These are phyloP conservation scores for Peribolospora kevripleyi DNA, from an alignment of 768 basidiomycete species.

Conservation along the genomic window DNA sequence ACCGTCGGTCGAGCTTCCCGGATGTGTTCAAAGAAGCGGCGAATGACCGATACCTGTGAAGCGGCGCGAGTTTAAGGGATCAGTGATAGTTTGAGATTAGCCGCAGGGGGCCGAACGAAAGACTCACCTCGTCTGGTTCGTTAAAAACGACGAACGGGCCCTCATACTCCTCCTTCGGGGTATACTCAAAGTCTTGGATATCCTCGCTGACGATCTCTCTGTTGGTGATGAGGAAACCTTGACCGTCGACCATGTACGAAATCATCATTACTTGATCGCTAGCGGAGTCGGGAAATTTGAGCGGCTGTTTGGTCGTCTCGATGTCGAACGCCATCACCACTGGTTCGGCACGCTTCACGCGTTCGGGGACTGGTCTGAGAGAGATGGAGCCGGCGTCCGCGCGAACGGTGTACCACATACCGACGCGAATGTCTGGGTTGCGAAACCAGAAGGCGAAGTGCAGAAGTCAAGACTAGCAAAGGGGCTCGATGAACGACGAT, in stretches of 20 bases:
- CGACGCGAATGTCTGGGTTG: slow-evolving; percentile 56
- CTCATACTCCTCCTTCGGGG: slow-evolving; percentile 90
- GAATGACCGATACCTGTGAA: slow-evolving; percentile 49
- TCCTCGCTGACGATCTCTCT: slow-evolving; percentile 91
- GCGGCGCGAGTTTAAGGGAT: too few species aligned
- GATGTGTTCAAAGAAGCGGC: slow-evolving; percentile 77
- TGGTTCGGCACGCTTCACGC: slow-evolving; percentile 94
- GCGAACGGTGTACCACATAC: slow-evolving; percentile 88
- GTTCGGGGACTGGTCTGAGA: slow-evolving; percentile 45
- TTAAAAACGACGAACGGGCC: slow-evolving; percentile 92
- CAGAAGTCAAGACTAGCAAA: not conserved
- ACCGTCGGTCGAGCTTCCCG: slow-evolving; percentile 85
- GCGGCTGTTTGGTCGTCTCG: slow-evolving; percentile 96
- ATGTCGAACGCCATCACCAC: slow-evolving; percentile 99
- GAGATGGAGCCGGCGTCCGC: slow-evolving; percentile 40
- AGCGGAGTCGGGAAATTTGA: slow-evolving; percentile 89
- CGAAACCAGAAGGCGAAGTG: not conserved
- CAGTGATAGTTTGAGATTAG: not conserved
- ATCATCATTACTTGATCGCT: slow-evolving; percentile 99
- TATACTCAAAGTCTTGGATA: slow-evolving; percentile 97
- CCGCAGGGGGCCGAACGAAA: not conserved
- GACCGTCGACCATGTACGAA: slow-evolving; percentile 93
- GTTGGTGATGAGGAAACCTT: slow-evolving; percentile 87
- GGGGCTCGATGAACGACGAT: not conserved
- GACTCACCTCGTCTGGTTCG: slow-evolving; percentile 46